phyloP scores from a whole-genome alignment of 805 yeast genomes.

The Zygosaccharomyces bailii region DNA sequence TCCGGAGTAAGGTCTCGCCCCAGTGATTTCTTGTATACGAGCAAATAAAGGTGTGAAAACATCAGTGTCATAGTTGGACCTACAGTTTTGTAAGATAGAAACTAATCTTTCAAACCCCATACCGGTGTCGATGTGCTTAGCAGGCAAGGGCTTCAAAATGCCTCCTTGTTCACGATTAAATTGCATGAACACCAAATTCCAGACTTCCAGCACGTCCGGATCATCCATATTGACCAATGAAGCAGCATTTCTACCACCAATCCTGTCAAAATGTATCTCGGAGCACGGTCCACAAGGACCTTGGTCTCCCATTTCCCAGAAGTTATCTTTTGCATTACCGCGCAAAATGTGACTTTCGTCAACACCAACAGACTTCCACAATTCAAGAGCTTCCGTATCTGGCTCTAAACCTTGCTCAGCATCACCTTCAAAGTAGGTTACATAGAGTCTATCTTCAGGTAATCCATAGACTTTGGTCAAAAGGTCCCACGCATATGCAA shows the following conservation, averaged over 20 bases:
- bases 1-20: slow-evolving; percentile 87
- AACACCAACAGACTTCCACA: slow-evolving; percentile 87
- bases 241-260: slow-evolving; percentile 97
- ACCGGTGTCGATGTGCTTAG: slow-evolving; percentile 96
- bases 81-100: slow-evolving; percentile 84
- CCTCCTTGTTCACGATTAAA: slow-evolving; percentile 91
- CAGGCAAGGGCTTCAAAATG: slow-evolving; percentile 77
- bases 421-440: slow-evolving; percentile 96
- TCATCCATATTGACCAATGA: slow-evolving; percentile 90
- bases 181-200: slow-evolving; percentile 98
- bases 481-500: slow-evolving; percentile 84
- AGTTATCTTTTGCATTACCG: slow-evolving; percentile 86
- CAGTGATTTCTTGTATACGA: slow-evolving; percentile 87
- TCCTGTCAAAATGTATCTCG: slow-evolving; percentile 95
- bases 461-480: slow-evolving; percentile 82
- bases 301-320: slow-evolving; percentile 99
- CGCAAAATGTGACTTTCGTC: slow-evolving; percentile 89
- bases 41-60: slow-evolving; percentile 87
- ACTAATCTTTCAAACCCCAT: slow-evolving; percentile 98
- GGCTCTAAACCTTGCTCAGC: slow-evolving; percentile 77
- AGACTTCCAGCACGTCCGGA: slow-evolving; percentile 94
- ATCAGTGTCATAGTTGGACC: slow-evolving; percentile 95
- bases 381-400: slow-evolving; percentile 86
- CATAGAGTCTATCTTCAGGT: slow-evolving; percentile 76
- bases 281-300: slow-evolving; percentile 99